Percentiles rank a stretch among this genome's conserved stretches.
Evolutionary conservation across 2,329 filamentous ascomycete species (phyloP).

Genomic region (Alternaria infectoria): DNA sequence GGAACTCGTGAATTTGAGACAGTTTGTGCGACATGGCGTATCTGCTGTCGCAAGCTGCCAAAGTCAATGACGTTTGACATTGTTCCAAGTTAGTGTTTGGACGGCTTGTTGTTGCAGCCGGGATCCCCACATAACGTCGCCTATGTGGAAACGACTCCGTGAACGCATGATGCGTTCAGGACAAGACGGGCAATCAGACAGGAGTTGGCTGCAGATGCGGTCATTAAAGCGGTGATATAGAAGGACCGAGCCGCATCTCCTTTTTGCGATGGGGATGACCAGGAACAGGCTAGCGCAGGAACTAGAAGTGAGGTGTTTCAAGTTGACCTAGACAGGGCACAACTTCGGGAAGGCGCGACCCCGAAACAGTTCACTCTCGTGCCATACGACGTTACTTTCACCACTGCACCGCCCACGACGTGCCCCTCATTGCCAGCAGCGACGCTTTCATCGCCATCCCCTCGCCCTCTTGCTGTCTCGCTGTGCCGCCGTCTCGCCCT

Average conservation of each 20-base stretch:
- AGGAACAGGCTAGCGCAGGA: constrained; percentile 24
- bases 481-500: background rate
- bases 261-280: constrained; percentile 10
- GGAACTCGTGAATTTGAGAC: background rate
- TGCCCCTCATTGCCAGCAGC: background rate
- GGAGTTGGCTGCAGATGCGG: background rate
- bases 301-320: constrained; percentile 16
- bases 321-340: constrained; percentile 5
- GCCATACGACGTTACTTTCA: background rate
- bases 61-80: constrained; percentile 8
- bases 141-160: background rate
- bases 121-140: background rate
- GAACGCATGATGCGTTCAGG: background rate
- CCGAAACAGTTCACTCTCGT: constrained; percentile 22
- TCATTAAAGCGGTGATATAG: background rate
- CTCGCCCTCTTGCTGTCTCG: background rate
- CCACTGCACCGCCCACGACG: background rate
- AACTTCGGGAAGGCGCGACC: constrained; percentile 12
- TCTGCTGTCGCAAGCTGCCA: background rate
- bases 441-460: constrained; percentile 2
- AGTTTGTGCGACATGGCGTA: background rate
- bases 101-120: constrained; percentile 3
- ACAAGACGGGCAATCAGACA: background rate
- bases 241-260: constrained; percentile 25
- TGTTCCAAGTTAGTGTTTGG: constrained; percentile 7